Evolutionary conservation across 768 basidiomycete genomes (phyloP).

Genomic region (Serendipita sp.): DNA sequence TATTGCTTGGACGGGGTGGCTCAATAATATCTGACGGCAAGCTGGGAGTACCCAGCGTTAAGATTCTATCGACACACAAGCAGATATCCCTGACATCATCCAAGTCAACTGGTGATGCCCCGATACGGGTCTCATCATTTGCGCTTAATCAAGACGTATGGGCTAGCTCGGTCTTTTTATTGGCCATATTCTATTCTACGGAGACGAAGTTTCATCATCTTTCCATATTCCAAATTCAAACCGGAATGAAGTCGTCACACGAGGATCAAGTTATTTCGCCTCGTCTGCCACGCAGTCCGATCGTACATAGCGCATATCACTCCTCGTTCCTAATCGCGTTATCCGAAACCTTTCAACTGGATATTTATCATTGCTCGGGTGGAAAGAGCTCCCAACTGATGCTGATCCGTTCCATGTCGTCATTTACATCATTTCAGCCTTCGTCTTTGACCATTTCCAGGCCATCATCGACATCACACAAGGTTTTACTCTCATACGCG

Average conservation of each 20-base stretch:
- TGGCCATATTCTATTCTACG: neutral
- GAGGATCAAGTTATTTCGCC: neutral
- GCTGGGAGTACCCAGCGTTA: too few species aligned
- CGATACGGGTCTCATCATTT: neutral
- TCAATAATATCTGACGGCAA: neutral
- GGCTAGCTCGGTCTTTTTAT: neutral
- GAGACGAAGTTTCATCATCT: constrained; percentile 1
- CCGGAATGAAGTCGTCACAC: neutral
- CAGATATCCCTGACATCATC: neutral
- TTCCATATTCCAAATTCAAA: neutral
- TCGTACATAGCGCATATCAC: neutral
- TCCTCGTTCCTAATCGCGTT: neutral
- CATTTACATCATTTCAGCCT: neutral
- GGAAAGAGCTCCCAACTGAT: neutral
- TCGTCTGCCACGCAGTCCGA: neutral
- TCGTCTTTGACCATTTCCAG: neutral
- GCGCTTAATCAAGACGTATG: neutral
- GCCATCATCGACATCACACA: neutral
- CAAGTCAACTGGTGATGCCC: neutral
- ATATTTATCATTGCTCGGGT: neutral
- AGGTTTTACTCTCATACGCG: neutral
- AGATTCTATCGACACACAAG: too few species aligned
- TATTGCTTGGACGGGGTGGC: neutral
- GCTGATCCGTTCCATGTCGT: neutral
- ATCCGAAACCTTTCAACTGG: constrained; percentile 4